Percentiles rank a stretch among this genome's conserved stretches.
phyloP scores from a whole-genome alignment of 2,329 filamentous ascomycete genomes.

The Ascochyta fabae region DNA sequence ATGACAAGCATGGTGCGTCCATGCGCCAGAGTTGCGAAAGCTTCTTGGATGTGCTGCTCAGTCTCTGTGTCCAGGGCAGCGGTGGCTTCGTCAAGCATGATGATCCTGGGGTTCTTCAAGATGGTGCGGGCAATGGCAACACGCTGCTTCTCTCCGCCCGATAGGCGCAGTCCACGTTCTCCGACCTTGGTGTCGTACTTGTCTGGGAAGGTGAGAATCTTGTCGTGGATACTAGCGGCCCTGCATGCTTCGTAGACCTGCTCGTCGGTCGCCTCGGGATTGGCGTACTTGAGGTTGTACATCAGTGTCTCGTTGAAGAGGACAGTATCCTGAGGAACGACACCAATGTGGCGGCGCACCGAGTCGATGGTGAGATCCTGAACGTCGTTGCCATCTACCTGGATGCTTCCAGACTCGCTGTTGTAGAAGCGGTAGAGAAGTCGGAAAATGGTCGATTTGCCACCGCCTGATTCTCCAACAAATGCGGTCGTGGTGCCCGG shows the following conservation, averaged over 20 bases:
- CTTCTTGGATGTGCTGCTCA: slow-evolving; percentile 89
- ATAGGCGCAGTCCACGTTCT: slow-evolving; percentile 84
- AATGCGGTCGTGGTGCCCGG: slow-evolving; percentile 95
- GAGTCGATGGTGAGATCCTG: slow-evolving; percentile 90
- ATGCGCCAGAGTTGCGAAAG: slow-evolving; percentile 78
- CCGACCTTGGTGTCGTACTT: slow-evolving; percentile 89
- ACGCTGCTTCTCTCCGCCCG: slow-evolving; percentile 90
- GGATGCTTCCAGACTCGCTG: slow-evolving; percentile 76
- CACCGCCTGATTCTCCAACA: slow-evolving; percentile 94
- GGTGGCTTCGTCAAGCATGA: slow-evolving; percentile 91
- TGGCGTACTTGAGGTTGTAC: slow-evolving; percentile 93
- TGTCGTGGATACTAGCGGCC: slow-evolving; percentile 90
- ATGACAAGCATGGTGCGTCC: slow-evolving; percentile 95
- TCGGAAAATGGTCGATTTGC: slow-evolving; percentile 95
- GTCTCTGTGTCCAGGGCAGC: slow-evolving; percentile 91
- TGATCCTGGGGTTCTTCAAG: slow-evolving; percentile 88
- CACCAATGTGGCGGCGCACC: slow-evolving; percentile 87
- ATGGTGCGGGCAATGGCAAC: slow-evolving; percentile 94
- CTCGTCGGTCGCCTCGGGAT: slow-evolving; percentile 78
- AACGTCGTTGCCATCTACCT: slow-evolving; percentile 84
- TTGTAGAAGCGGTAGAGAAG: slow-evolving; percentile 98
- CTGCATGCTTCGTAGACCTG: slow-evolving; percentile 82
- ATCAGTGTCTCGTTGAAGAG: slow-evolving; percentile 93
- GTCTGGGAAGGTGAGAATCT: slow-evolving; percentile 87
- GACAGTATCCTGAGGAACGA: slow-evolving; percentile 95